Base-by-base conservation (phyloP, 2,329 filamentous ascomycete species). In the Aotearoamyces nothofagi region DNA sequence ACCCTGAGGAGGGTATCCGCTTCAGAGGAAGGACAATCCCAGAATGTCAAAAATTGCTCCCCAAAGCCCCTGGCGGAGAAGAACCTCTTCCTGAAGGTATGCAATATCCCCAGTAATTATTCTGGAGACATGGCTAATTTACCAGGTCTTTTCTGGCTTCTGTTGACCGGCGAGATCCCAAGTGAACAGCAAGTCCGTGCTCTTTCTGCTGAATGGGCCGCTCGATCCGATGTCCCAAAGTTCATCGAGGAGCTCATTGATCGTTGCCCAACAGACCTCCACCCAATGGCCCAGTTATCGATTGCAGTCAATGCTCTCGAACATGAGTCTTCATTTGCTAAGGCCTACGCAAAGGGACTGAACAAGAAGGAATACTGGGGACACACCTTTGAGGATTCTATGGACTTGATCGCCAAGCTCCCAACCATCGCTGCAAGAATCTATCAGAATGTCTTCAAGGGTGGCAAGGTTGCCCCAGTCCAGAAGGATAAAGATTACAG, bases 401-500 rank as follows among this genome's bases (percentile, higher is more conserved):
- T 98, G 87, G 87, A 98, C 64, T 69, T 98, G 57, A 98, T 98
- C 57, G 90, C 90, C 54, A 96, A 96, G 78, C 81, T 98, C 49
- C 90, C 90, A 56, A 94, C 83, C 57, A 94, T 98, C 51, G 90
- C 90, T 41, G 69, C 90, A 40, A 83, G 84, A 66, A 98, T 98
- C 72, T 98, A 98, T 78, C 90, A 92, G 69, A 98, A 98, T 60
- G 78, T 96, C 58, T 98, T 92, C 82, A 94, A 96, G 77, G 90
- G 92, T 54, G 90, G 90, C 65, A 96, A 96, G 78, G 87, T 98
- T 45, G 81, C 83, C 36, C 58, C 84, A 32, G 73, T 93, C 57
- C 78, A 96, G 70, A 92, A 93, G 72, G 87, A 96, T 67, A 90
- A 96, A 80, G 90, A 98, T 57, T 98, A 94, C 69, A 72, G 78